Percentiles rank a stretch among this genome's conserved stretches.
phyloP scores from a whole-genome alignment of 768 basidiomycete species.

The Termitomyces titanicus region DNA sequence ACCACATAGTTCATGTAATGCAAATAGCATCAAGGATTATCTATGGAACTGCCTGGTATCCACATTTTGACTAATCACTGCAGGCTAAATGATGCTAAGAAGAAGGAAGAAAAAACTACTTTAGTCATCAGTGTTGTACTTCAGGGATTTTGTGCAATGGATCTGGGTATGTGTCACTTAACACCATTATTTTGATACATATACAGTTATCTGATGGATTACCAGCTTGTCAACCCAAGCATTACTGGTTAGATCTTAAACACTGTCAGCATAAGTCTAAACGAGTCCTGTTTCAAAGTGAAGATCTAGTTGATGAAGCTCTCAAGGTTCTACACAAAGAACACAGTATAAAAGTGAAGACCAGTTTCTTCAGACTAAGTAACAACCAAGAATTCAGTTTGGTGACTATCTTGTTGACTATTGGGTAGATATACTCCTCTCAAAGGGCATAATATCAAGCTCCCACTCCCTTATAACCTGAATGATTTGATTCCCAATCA shows the following conservation, averaged over 20 bases:
- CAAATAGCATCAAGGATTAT: slow-evolving; percentile 42
- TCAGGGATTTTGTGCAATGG: slow-evolving; percentile 76
- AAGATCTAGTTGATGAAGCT: slow-evolving; percentile 79
- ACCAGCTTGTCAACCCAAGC: slow-evolving; percentile 67
- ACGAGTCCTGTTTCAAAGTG: slow-evolving; percentile 40
- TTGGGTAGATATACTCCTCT: slow-evolving; percentile 67
- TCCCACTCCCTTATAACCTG: slow-evolving; percentile 74
- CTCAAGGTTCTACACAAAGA: slow-evolving; percentile 50
- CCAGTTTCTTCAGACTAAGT: slow-evolving; percentile 83
- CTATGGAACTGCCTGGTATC: slow-evolving; percentile 61
- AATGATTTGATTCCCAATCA: slow-evolving; percentile 50
- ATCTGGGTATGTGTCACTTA: slow-evolving; percentile 54
- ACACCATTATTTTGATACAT: background rate
- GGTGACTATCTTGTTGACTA: background rate
- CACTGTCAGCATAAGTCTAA: background rate
- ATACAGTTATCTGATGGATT: background rate
- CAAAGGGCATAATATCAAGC: slow-evolving; percentile 63
- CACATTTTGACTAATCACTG: slow-evolving; percentile 1
- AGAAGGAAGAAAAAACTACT: slow-evolving; percentile 64
- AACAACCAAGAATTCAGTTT: slow-evolving; percentile 1
- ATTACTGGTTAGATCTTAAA: slow-evolving; percentile 49
- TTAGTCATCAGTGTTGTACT: slow-evolving; percentile 72
- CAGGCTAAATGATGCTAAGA: slow-evolving; percentile 43
- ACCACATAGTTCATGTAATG: slow-evolving; percentile 4
- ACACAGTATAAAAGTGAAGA: slow-evolving; percentile 64